Percentiles rank a stretch among this genome's conserved stretches.
These are phyloP conservation scores for Exophiala sp. DNA, from an alignment of 2,329 filamentous ascomycete genomes.

Conservation along the genomic window DNA sequence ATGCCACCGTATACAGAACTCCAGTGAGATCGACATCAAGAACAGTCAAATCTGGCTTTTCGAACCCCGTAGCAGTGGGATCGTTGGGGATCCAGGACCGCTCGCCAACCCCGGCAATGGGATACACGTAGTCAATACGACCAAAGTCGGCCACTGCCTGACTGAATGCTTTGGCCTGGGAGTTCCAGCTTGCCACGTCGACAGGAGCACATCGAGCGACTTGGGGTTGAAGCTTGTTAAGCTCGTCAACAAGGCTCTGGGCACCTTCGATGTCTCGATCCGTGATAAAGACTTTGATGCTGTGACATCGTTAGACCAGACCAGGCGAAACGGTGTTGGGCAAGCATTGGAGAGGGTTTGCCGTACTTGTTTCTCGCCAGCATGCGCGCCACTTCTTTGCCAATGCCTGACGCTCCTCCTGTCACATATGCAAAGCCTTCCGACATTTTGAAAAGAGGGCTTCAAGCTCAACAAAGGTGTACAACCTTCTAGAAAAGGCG, in stretches of 20 bases:
- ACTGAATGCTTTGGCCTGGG: conserved; percentile 33
- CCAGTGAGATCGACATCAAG: conserved; percentile 41
- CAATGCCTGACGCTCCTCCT: conserved; percentile 31
- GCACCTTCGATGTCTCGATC: conserved; percentile 26
- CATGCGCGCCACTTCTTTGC: conserved; percentile 28
- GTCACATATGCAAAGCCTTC: conserved; percentile 28
- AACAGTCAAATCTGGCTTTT: conserved; percentile 37
- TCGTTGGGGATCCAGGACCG: conserved; percentile 34
- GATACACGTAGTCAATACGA: conserved; percentile 39
- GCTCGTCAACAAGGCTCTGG: conserved; percentile 23
- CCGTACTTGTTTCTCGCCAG: conserved; percentile 27
- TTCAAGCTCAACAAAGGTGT: background rate
- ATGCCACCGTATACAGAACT: conserved; percentile 38
- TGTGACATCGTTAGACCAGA: too few species aligned
- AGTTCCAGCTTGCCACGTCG: conserved; percentile 24
- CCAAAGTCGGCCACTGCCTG: conserved; percentile 32
- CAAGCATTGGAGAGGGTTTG: too few species aligned
- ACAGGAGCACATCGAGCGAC: conserved; percentile 20
- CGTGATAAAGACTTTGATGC: conserved; percentile 31
- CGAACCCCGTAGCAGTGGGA: conserved; percentile 28
- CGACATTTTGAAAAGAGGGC: conserved; percentile 8
- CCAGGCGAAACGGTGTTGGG: too few species aligned
- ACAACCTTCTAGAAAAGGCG: too few species aligned
- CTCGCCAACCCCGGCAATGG: conserved; percentile 40
- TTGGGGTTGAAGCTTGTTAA: conserved; percentile 13